phyloP scores from a whole-genome alignment of 805 yeast species.

The Metschnikowia chrysomelidarum region DNA sequence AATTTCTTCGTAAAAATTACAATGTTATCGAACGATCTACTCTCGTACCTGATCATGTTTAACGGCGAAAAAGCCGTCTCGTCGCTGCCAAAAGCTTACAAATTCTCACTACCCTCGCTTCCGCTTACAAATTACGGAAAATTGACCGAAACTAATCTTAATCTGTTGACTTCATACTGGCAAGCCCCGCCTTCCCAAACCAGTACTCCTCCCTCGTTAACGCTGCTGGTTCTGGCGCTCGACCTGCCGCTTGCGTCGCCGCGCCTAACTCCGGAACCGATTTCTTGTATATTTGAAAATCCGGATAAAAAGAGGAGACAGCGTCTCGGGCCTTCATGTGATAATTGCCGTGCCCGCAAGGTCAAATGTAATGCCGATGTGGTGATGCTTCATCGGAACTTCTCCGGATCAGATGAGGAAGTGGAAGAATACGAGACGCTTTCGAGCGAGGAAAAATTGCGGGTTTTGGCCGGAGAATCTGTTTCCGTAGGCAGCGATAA shows the following conservation, averaged over 20 bases:
- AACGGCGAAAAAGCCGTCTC: constrained; percentile 22
- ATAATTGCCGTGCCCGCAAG: constrained; percentile 64
- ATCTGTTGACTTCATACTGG: constrained; percentile 17
- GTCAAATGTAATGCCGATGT: constrained; percentile 74
- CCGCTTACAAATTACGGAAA: constrained; percentile 16
- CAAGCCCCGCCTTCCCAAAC: constrained; percentile 6
- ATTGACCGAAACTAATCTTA: constrained; percentile 22
- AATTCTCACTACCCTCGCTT: constrained; percentile 18
- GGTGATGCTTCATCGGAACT: constrained; percentile 31
- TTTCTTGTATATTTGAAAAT: background rate
- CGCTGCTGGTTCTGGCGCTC: constrained; percentile 21
- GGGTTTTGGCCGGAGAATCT: constrained; percentile 15
- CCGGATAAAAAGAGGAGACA: constrained; percentile 46
- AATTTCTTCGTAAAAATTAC: background rate
- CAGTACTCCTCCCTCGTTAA: constrained; percentile 18
- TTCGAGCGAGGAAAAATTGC: constrained; percentile 11
- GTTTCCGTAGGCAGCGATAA: constrained; percentile 16
- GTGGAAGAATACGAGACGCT: constrained; percentile 13
- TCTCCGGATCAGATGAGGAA: constrained; percentile 8
- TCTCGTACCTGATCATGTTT: constrained; percentile 41
- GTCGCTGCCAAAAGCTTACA: constrained; percentile 4
- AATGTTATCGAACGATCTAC: constrained; percentile 28
- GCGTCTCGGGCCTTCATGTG: constrained; percentile 74
- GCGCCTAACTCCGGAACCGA: constrained; percentile 3
- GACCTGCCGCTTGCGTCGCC: constrained; percentile 22